Evolutionary conservation across 1,284 basidiomycete species (phyloP).

Genomic region (Serendipita sp.): DNA sequence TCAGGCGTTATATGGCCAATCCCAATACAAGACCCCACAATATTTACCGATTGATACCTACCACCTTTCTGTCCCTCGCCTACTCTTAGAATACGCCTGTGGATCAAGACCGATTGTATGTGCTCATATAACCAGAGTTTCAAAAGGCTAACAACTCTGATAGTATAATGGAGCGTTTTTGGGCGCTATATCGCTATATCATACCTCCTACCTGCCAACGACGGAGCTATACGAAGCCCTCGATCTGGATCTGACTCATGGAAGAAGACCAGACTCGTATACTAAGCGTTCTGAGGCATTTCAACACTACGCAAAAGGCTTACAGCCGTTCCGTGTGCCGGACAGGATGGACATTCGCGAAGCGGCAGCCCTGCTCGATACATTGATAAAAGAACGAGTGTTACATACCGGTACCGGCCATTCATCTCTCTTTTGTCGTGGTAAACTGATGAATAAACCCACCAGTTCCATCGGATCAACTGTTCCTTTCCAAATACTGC

Average conservation of each 20-base stretch:
- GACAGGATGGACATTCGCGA: slow-evolving; percentile 42
- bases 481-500: slow-evolving; percentile 57
- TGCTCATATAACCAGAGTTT: neutral
- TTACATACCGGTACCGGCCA: slow-evolving; percentile 32
- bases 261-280: slow-evolving; percentile 32
- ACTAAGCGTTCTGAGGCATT: slow-evolving; percentile 32
- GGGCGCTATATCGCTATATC: slow-evolving; percentile 45
- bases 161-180: slow-evolving; percentile 46
- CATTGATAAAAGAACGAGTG: slow-evolving; percentile 48
- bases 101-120: slow-evolving; percentile 52
- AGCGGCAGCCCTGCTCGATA: slow-evolving; percentile 51
- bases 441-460: slow-evolving; percentile 12
- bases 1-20: slow-evolving; percentile 64
- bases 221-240: slow-evolving; percentile 48
- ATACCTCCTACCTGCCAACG: slow-evolving; percentile 38
- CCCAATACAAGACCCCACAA: slow-evolving; percentile 67
- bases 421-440: slow-evolving; percentile 3
- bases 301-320: slow-evolving; percentile 37
- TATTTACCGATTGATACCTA: slow-evolving; percentile 60
- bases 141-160: slow-evolving; percentile 5
- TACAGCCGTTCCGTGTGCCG: slow-evolving; percentile 42
- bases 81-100: slow-evolving; percentile 63
- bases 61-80: slow-evolving; percentile 67
- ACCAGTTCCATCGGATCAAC: slow-evolving; percentile 41
- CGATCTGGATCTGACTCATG: slow-evolving; percentile 23